Evolutionary conservation across 352 stramenopile species (phyloP), one percentile per base, ranked within the genome.

Genomic region (Pythium aristosporum): DNA sequence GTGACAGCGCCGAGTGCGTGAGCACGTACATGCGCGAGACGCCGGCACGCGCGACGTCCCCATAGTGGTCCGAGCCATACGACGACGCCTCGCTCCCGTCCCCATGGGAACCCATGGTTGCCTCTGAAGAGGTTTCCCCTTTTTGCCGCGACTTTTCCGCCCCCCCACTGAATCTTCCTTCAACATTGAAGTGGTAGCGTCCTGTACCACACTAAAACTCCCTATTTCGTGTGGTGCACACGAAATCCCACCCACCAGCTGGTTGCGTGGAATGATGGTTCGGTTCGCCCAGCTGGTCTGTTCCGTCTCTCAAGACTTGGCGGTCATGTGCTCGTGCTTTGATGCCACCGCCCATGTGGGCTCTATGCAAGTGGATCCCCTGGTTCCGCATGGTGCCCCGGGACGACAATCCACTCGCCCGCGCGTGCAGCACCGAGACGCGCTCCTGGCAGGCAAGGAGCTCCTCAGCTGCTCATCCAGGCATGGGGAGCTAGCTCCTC

Each of bases 1-100:
- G 63, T 4, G 66, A 72, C 51, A 67, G 47, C 2, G 54, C 12
- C 49, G 73, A 77, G 59, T 72, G 52, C 21, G 64, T 69, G 6
- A 90, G 67, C 39, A 86, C 74, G 36, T 90, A 90, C 81, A 87
- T 88, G 50, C 81, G 79, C 44, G 75, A 76, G 57, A 88, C 88
- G 3, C 81, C 81, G 2, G 72, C 72, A 28, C 77, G 79, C 16
- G 76, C 77, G 0, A 88, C 77, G 5, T 68, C 62, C 7, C 81
- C 77, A 61, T 83, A 86, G 23, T 79, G 67, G 16, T 79, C 72
- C 57, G 81, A 90, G 61, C 87, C 73, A 34, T 73, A 76, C 1
- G 81, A 90, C 39, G 81, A 87, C 61, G 63, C 46, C 52, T 48
- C 52, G 53, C 61, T 70, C 9, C 60, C 60, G 11, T 67, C 65